phyloP scores from a whole-genome alignment of 495 filamentous ascomycete genomes.

The Choiromyces venosus region DNA sequence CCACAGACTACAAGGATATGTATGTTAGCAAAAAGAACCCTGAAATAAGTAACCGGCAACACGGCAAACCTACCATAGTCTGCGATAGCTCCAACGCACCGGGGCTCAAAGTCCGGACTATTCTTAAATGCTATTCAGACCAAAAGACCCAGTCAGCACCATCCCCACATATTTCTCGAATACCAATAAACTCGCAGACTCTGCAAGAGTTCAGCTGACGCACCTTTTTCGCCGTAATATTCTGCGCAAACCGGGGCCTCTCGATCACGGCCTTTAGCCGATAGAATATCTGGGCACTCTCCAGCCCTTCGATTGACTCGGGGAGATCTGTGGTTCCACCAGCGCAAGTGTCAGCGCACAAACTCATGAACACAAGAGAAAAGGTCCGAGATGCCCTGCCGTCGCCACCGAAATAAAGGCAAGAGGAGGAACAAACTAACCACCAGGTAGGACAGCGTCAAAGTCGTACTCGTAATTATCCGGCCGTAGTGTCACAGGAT shows the following conservation, averaged over 20 bases:
- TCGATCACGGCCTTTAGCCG: constrained; percentile 81
- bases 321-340: constrained; percentile 43
- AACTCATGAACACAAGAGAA: not conserved
- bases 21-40: constrained; percentile 8
- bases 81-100: constrained; percentile 76
- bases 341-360: constrained; percentile 6
- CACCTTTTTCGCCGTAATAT: constrained; percentile 63
- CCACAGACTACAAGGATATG: constrained; percentile 56
- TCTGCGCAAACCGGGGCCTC: constrained; percentile 71
- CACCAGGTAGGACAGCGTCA: constrained; percentile 67
- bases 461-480: constrained; percentile 89
- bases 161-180: not conserved
- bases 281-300: constrained; percentile 75
- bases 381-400: not conserved
- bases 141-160: constrained; percentile 8
- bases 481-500: constrained; percentile 49
- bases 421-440: constrained; percentile 43
- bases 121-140: constrained; percentile 56
- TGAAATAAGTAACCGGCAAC: not conserved
- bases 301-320: constrained; percentile 84
- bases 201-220: not conserved
- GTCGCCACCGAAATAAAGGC: not conserved
- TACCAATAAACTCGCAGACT: not conserved
- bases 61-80: constrained; percentile 55
- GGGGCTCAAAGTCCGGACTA: constrained; percentile 78